Base-by-base conservation (phyloP, 805 yeast species). In the Saturnispora zaruensis region DNA sequence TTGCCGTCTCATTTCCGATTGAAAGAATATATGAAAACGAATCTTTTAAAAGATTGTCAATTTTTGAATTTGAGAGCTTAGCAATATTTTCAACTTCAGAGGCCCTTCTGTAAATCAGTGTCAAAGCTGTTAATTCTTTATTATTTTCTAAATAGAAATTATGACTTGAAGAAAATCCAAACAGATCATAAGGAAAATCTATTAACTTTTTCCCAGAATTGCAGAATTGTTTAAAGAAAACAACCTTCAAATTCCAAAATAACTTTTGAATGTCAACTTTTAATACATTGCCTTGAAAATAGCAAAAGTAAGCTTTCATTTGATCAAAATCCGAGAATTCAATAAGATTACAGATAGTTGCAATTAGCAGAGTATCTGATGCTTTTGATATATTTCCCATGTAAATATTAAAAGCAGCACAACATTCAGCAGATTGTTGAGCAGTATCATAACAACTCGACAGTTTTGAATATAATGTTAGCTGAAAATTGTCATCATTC, bases 221-320 rank as follows among this genome's bases (percentile, higher is more conserved):
- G 59, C 65, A 63, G 81, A 81, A 78, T 20, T 64, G 64, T 49
- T 66, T 71, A 44, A 78, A 59, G 3, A 77, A 58, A 13, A 68
- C 69, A 33, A 66, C 55, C 44, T 61, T 66, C 25, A 66, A 57
- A 11, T 55, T 48, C 44, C 59, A 58, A 53, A 73, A 72, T 4
- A 75, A 50, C 1, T 43, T 46, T 14, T 41, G 53, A 0, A 62
- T 38, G 14, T 48, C 40, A 0, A 45, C 30, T 5, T 62, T 41
- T 0, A 53, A 51, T 36, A 60, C 53, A 32, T 71, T 61, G 1
- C 28, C 26, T 4, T 75, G 46, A 3, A 72, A 56, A 11, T 44
- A 34, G 6, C 53, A 51, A 13, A 73, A 51, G 52, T 69, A 74
- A 0, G 65, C 57, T 21, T 51, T 48, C 38, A 72, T 62, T 40